Percentiles rank a stretch among this genome's conserved stretches.
These are phyloP conservation scores for Camptophora hylomeconis DNA, from an alignment of 2,329 filamentous ascomycete species.

Conservation along the genomic window DNA sequence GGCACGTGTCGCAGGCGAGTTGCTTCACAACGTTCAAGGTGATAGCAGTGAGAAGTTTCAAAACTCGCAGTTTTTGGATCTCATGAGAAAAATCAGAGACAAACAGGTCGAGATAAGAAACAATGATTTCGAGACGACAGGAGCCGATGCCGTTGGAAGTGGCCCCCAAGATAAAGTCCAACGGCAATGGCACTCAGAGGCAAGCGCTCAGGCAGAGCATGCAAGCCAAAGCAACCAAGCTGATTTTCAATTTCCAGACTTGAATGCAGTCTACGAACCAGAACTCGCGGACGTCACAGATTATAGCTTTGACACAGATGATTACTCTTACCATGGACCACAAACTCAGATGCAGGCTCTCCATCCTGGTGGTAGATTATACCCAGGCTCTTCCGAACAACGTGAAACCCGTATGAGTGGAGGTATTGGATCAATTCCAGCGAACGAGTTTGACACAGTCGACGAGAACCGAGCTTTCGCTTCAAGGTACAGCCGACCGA, in stretches of 20 bases:
- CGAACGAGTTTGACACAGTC: slow-evolving; percentile 14
- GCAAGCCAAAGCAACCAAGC: slow-evolving; percentile 2
- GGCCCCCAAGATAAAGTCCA: background rate
- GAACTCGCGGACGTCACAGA: slow-evolving; percentile 1
- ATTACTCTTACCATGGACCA: slow-evolving; percentile 6
- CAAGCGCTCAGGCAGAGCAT: slow-evolving; percentile 1
- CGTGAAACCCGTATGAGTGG: slow-evolving; percentile 3
- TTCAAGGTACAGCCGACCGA: too few relatives aligned
- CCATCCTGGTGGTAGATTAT: slow-evolving; percentile 34
- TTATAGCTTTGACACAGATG: slow-evolving; percentile 10
- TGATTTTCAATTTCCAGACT: slow-evolving; percentile 15
- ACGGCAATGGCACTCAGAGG: slow-evolving; percentile 1
- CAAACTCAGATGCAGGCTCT: slow-evolving; percentile 24
- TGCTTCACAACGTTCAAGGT: slow-evolving; percentile 55
- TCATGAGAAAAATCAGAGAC: slow-evolving; percentile 66
- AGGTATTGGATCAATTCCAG: slow-evolving; percentile 3
- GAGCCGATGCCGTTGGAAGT: slow-evolving; percentile 5
- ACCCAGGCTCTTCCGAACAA: slow-evolving; percentile 22
- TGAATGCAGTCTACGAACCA: slow-evolving; percentile 13
- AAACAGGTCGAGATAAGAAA: slow-evolving; percentile 60
- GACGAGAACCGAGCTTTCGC: too few relatives aligned
- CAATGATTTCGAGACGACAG: slow-evolving; percentile 47
- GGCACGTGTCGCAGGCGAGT: slow-evolving; percentile 55
- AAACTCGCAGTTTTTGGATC: slow-evolving; percentile 59
- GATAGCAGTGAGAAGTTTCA: slow-evolving; percentile 64